Percentiles rank a stretch among this genome's conserved stretches.
Evolutionary conservation across 2,329 filamentous ascomycete genomes (phyloP).

Genomic region (Beauveria pseudobassiana): DNA sequence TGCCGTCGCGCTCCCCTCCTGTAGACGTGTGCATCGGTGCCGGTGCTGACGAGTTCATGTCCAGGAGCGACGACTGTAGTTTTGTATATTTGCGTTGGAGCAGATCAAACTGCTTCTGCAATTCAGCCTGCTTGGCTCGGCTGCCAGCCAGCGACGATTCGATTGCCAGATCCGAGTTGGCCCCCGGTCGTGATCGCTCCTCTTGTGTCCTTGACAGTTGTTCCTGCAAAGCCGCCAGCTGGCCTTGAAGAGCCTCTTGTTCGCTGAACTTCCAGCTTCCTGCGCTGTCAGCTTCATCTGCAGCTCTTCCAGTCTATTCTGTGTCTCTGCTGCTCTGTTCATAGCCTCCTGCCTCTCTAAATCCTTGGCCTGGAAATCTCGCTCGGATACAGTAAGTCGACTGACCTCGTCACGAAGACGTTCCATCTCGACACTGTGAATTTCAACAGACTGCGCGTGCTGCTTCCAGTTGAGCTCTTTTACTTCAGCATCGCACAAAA

Average conservation of each 20-base stretch:
- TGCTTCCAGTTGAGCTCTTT: constrained; percentile 58
- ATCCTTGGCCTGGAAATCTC: constrained; percentile 57
- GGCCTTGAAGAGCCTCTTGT: constrained; percentile 38
- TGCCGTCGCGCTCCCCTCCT: constrained; percentile 20
- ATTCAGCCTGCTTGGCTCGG: constrained; percentile 43
- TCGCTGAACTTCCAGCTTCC: constrained; percentile 40
- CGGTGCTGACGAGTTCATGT: constrained; percentile 33
- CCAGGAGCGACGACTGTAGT: constrained; percentile 42
- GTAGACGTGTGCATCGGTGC: constrained; percentile 16
- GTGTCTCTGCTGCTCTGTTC: constrained; percentile 50
- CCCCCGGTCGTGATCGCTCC: constrained; percentile 18
- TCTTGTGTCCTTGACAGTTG: constrained; percentile 34
- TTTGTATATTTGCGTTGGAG: constrained; percentile 45
- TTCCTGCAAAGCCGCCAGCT: constrained; percentile 39
- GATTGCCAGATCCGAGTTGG: constrained; percentile 29
- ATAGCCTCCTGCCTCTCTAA: constrained; percentile 49
- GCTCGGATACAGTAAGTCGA: constrained; percentile 52
- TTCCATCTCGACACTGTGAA: constrained; percentile 53
- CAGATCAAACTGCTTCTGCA: constrained; percentile 44
- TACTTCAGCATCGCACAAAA: constrained; percentile 63
- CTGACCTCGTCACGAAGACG: constrained; percentile 51
- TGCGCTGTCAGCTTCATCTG: constrained; percentile 48
- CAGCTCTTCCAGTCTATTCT: constrained; percentile 51
- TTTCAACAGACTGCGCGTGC: constrained; percentile 54
- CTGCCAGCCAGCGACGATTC: constrained; percentile 43